Conservation (phyloP, 306 rosid genomes). For the Luffa acutangula region DNA sequence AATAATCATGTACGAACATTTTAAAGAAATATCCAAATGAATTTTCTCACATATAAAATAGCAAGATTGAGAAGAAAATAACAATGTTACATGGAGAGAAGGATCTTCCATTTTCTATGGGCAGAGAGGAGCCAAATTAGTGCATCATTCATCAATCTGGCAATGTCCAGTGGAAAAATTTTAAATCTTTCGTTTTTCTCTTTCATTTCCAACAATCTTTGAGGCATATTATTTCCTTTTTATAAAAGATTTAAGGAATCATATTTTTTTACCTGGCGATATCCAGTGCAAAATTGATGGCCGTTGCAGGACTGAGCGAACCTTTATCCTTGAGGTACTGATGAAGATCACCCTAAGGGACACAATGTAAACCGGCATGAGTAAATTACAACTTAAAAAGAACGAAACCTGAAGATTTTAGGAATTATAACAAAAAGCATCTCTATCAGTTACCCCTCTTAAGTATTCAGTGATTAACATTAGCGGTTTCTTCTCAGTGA, state of each 20-base stretch:
- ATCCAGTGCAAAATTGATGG: constrained; percentile 72
- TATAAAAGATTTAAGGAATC: not conserved
- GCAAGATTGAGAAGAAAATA: not conserved
- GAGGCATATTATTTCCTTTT: not conserved
- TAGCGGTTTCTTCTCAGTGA: constrained; percentile 88
- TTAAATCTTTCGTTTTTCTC: not conserved
- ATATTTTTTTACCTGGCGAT: constrained; percentile 50
- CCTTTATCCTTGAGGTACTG: constrained; percentile 85
- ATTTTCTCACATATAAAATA: not conserved
- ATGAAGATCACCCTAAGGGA: constrained; percentile 84
- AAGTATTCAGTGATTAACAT: constrained; percentile 92
- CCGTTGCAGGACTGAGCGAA: constrained; percentile 54
- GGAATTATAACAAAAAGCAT: not conserved
- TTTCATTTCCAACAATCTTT: not conserved
- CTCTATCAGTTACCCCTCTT: constrained; percentile 57
- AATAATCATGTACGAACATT: not conserved
- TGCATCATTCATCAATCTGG: not conserved
- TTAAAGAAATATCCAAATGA: not conserved
- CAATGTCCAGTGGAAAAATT: not conserved
- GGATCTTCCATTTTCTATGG: not conserved
- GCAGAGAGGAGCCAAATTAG: not conserved
- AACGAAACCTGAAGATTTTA: not conserved
- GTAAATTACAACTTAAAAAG: not conserved
- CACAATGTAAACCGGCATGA: constrained; percentile 10
- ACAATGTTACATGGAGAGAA: not conserved